Conservation (phyloP, 164 flowering plant species). For the Cinnamomum micranthum region DNA sequence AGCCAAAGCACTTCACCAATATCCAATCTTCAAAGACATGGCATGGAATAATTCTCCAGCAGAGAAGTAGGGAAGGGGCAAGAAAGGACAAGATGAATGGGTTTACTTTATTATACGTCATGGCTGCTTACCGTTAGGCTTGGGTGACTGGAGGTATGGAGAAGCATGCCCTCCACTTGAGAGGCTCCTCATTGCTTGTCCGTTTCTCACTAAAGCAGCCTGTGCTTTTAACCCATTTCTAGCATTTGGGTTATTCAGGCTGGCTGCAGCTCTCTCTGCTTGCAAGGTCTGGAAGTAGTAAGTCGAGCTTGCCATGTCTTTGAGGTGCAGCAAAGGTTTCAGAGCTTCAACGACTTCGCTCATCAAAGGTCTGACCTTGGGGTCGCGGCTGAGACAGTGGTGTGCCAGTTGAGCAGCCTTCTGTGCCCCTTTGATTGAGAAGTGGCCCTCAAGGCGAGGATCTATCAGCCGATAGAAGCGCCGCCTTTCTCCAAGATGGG, state of each 20-base stretch:
- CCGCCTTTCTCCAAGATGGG: slow-evolving; percentile 68
- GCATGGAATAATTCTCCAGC: slow-evolving; percentile 5
- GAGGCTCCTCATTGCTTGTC: slow-evolving; percentile 47
- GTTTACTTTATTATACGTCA: slow-evolving; percentile 14
- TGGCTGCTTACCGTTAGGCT: slow-evolving; percentile 40
- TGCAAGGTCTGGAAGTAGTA: slow-evolving; percentile 66
- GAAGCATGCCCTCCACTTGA: slow-evolving; percentile 55
- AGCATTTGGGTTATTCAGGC: slow-evolving; percentile 33
- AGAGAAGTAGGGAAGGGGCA: background rate
- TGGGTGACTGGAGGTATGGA: slow-evolving; percentile 56
- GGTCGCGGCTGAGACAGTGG: slow-evolving; percentile 78
- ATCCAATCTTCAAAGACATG: slow-evolving; percentile 6
- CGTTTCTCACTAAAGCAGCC: slow-evolving; percentile 37
- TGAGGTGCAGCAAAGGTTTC: slow-evolving; percentile 66
- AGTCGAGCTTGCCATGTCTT: slow-evolving; percentile 89
- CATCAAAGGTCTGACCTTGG: slow-evolving; percentile 74
- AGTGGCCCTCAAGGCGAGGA: slow-evolving; percentile 85
- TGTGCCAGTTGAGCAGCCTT: slow-evolving; percentile 76
- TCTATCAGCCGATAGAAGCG: slow-evolving; percentile 70
- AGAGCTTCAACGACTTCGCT: slow-evolving; percentile 75
- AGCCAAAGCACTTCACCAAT: slow-evolving; percentile 5
- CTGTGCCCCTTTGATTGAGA: slow-evolving; percentile 82
- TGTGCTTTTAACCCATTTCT: slow-evolving; percentile 38
- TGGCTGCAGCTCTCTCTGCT: slow-evolving; percentile 51
- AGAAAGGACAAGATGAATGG: slow-evolving; percentile 2